phyloP scores from a whole-genome alignment of 2,329 filamentous ascomycete species.

The Colletotrichum sp. region DNA sequence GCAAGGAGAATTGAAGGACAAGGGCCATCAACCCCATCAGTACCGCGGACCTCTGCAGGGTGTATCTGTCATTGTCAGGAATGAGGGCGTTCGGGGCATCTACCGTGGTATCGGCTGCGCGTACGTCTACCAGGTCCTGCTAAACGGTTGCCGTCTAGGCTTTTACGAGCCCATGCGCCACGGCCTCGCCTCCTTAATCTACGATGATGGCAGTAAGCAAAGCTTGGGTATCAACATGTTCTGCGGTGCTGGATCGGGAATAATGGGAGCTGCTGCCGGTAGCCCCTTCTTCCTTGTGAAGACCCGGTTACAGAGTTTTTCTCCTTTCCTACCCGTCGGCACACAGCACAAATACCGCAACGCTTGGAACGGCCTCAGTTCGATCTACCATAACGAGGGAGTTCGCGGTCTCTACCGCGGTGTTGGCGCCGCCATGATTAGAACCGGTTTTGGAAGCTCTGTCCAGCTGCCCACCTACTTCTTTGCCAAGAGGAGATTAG shows the following conservation, averaged over 20 bases:
- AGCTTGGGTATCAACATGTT: constrained; percentile 92
- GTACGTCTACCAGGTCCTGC: constrained; percentile 93
- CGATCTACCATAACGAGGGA: constrained; percentile 82
- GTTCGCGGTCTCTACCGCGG: constrained; percentile 85
- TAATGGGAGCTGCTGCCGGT: constrained; percentile 90
- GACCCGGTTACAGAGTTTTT: constrained; percentile 93
- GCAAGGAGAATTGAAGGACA: constrained; percentile 92
- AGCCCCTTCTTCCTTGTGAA: constrained; percentile 98
- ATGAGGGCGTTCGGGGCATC: constrained; percentile 86
- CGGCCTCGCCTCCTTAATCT: constrained; percentile 70
- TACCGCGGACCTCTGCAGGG: constrained; percentile 94
- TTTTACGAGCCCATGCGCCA: constrained; percentile 96
- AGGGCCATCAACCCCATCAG: constrained; percentile 82
- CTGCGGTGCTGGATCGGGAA: constrained; percentile 85
- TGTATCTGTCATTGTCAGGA: constrained; percentile 85
- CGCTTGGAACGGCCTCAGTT: constrained; percentile 79
- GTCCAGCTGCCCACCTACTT: constrained; percentile 98
- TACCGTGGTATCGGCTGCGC: constrained; percentile 90
- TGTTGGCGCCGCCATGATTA: constrained; percentile 91
- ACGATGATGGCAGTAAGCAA: constrained; percentile 76
- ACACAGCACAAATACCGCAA: constrained; percentile 96
- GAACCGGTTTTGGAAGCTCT: constrained; percentile 93
- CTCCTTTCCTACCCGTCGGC: constrained; percentile 89
- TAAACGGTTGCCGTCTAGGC: constrained; percentile 94
- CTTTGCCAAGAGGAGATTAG: constrained; percentile 88